Conservation (phyloP, 1,284 basidiomycete genomes). For the Ceratobasidium sp. region DNA sequence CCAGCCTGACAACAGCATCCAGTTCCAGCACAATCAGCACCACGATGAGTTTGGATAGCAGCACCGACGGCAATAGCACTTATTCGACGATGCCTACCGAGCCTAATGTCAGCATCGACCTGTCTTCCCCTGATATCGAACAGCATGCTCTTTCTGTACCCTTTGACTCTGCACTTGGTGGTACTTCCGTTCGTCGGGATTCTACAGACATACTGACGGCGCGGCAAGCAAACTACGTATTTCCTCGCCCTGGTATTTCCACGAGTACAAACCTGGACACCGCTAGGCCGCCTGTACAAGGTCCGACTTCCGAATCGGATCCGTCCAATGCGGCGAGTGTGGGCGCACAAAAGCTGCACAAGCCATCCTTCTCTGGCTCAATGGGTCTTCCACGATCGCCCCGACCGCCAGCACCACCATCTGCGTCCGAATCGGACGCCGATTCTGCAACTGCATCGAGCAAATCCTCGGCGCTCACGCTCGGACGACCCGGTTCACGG, state of each 20-base stretch:
- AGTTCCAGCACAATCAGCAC: slow-evolving; percentile 27
- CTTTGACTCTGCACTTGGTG: neutral
- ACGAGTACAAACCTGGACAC: slow-evolving; percentile 15
- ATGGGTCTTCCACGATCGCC: slow-evolving; percentile 42
- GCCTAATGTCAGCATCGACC: slow-evolving; percentile 25
- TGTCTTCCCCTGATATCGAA: neutral
- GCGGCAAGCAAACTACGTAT: slow-evolving; percentile 65
- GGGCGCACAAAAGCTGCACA: slow-evolving; percentile 4
- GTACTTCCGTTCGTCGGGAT: slow-evolving; percentile 17
- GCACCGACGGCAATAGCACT: slow-evolving; percentile 11
- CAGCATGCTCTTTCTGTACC: slow-evolving; percentile 3
- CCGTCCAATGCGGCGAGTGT: slow-evolving; percentile 9
- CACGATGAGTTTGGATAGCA: slow-evolving; percentile 20
- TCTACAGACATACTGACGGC: slow-evolving; percentile 58
- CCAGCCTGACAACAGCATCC: neutral
- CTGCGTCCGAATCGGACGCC: slow-evolving; percentile 6
- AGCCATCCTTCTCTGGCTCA: slow-evolving; percentile 38
- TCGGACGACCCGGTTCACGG: neutral
- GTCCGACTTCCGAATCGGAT: slow-evolving; percentile 16
- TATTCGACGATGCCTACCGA: slow-evolving; percentile 22
- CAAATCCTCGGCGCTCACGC: neutral
- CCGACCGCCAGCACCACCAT: slow-evolving; percentile 17
- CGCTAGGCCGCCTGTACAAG: neutral
- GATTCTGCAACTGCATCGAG: neutral
- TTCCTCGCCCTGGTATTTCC: slow-evolving; percentile 58